Conservation (phyloP, 768 basidiomycete species). For the Psilocybe tampanensis region DNA sequence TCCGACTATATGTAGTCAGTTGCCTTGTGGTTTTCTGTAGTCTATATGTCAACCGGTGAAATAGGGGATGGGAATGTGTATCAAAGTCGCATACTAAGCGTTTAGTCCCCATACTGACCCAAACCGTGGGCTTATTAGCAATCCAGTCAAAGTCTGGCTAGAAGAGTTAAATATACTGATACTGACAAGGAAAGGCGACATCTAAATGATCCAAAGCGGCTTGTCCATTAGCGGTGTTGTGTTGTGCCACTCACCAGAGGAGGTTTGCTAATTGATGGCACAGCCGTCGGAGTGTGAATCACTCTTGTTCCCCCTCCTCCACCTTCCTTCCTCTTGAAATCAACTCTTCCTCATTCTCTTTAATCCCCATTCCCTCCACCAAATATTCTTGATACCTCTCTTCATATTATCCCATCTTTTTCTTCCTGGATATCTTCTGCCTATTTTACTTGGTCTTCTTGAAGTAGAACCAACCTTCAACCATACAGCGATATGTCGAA, state of each 20-base stretch:
- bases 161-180: neutral
- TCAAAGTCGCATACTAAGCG: too few species aligned
- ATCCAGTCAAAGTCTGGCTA: neutral
- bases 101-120: neutral
- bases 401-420: constrained; percentile 21
- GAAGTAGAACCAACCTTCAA: constrained; percentile 28
- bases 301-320: constrained; percentile 42
- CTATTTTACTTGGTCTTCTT: constrained; percentile 34
- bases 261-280: constrained; percentile 23
- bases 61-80: too few species aligned
- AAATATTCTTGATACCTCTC: constrained; percentile 24
- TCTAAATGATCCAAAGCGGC: neutral
- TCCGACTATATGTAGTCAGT: too few species aligned
- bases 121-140: neutral
- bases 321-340: constrained; percentile 37
- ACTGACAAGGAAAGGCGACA: neutral
- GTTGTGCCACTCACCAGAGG: neutral
- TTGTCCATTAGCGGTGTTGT: neutral
- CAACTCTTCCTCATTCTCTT: constrained; percentile 24
- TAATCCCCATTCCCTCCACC: constrained; percentile 20
- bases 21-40: too few species aligned
- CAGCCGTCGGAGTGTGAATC: constrained; percentile 46
- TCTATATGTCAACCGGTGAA: too few species aligned
- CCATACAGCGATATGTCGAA: constrained; percentile 38
- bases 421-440: constrained; percentile 20